Conservation (phyloP, 257 asterid genomes). For the Fraxinus cuspidata region DNA sequence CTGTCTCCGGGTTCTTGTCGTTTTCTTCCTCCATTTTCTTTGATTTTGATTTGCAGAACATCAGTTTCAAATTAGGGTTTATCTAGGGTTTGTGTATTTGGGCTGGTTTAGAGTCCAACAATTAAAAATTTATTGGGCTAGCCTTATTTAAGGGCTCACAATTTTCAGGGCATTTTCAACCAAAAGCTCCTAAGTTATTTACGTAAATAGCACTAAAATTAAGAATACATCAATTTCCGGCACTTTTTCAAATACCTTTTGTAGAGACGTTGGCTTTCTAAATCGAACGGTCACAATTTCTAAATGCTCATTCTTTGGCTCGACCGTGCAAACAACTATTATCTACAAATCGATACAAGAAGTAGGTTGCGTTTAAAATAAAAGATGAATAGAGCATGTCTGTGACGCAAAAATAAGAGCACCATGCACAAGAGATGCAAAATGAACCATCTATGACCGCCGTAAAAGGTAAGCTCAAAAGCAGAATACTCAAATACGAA, state of each 20-base stretch:
- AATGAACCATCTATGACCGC: not conserved
- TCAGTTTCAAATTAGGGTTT: conserved; percentile 36
- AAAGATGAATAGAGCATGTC: too few species aligned
- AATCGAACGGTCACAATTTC: too few species aligned
- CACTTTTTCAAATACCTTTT: not conserved
- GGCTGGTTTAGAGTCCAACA: conserved; percentile 2
- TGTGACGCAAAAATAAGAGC: not conserved
- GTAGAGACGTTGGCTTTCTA: too few species aligned
- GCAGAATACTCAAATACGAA: not conserved
- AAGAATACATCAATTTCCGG: not conserved
- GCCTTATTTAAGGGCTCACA: not conserved
- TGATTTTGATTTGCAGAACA: conserved; percentile 21
- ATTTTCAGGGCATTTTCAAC: not conserved
- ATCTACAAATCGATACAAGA: too few species aligned
- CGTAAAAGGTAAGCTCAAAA: not conserved
- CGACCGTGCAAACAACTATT: too few species aligned
- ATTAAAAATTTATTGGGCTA: not conserved
- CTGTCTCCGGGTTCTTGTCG: conserved; percentile 64
- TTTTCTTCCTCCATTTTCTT: conserved; percentile 63
- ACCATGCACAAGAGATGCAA: not conserved
- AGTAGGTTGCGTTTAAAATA: too few species aligned
- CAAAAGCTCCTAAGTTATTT: not conserved
- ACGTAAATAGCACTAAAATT: not conserved
- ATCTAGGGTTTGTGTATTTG: conserved; percentile 6
- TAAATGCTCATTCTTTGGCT: too few species aligned